Percentiles rank a stretch among this genome's conserved stretches.
phyloP scores from a whole-genome alignment of 148 eudicot species.

The Linanthus parryae region DNA sequence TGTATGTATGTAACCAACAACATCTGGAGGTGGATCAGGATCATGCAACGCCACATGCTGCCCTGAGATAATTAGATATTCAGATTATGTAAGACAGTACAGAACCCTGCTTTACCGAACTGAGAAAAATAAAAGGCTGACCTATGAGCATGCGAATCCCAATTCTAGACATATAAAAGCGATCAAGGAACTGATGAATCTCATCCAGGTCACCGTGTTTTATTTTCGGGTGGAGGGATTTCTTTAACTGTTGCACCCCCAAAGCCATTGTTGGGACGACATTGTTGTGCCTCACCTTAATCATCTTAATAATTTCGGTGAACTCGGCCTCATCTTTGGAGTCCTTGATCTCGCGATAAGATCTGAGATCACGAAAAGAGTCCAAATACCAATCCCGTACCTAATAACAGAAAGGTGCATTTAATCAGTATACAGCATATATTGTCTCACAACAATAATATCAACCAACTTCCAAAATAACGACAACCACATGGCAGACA shows the following conservation, averaged over 20 bases:
- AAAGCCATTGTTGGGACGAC: slow-evolving; percentile 97
- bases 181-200: slow-evolving; percentile 90
- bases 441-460: too few relatives aligned
- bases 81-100: neutral
- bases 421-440: too few relatives aligned
- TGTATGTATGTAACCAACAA: slow-evolving; percentile 81
- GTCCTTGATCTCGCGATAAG: slow-evolving; percentile 65
- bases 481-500: too few relatives aligned
- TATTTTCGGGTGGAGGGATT: slow-evolving; percentile 54
- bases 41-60: slow-evolving; percentile 96
- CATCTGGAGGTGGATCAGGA: slow-evolving; percentile 64
- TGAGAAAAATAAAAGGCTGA: neutral
- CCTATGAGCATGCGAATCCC: slow-evolving; percentile 99
- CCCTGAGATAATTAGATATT: slow-evolving; percentile 30
- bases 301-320: slow-evolving; percentile 80
- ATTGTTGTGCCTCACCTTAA: slow-evolving; percentile 92
- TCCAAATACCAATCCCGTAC: slow-evolving; percentile 97
- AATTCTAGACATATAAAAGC: slow-evolving; percentile 94
- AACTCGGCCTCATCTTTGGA: slow-evolving; percentile 69
- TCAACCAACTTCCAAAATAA: too few relatives aligned
- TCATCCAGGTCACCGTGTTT: slow-evolving; percentile 60
- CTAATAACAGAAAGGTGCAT: slow-evolving; percentile 22
- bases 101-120: neutral
- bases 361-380: slow-evolving; percentile 89
- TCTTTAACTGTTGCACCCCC: slow-evolving; percentile 88